Percentiles rank a stretch among this genome's conserved stretches.
Conservation (phyloP, 495 filamentous ascomycete species). For the Penicillium roqueforti region DNA sequence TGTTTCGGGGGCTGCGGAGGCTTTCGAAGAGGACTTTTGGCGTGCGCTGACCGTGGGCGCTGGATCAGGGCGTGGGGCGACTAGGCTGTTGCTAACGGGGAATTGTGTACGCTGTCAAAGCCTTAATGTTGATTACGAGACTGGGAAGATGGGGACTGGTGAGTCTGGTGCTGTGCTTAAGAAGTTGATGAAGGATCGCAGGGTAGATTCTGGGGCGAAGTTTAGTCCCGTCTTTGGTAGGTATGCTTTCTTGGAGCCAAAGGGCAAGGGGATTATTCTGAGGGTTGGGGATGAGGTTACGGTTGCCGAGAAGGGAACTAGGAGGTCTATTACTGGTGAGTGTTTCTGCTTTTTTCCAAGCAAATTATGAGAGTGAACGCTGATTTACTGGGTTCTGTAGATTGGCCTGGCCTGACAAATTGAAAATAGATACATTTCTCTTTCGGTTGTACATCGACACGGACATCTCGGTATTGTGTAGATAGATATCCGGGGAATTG, state of each 20-base stretch:
- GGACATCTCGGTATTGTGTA: neutral
- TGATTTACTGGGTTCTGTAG: conserved; percentile 14
- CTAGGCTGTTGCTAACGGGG: conserved; percentile 58
- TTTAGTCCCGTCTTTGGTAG: conserved; percentile 81
- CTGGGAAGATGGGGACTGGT: conserved; percentile 59
- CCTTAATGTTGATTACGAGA: conserved; percentile 79
- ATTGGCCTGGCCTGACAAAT: conserved; percentile 28
- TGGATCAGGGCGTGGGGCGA: conserved; percentile 1
- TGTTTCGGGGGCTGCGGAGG: conserved; percentile 51
- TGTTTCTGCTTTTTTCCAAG: conserved; percentile 11
- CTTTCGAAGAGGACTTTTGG: conserved; percentile 90
- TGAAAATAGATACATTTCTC: neutral
- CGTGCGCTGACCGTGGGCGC: conserved; percentile 50
- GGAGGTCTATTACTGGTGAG: conserved; percentile 62
- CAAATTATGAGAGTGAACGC: neutral
- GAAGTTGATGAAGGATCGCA: conserved; percentile 69
- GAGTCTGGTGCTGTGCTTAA: conserved; percentile 68
- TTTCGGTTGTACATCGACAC: neutral
- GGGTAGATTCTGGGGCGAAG: conserved; percentile 69
- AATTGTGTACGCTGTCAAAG: conserved; percentile 80
- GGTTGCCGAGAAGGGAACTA: conserved; percentile 53
- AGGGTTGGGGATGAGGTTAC: conserved; percentile 67
- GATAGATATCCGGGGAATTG: neutral
- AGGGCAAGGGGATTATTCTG: conserved; percentile 34
- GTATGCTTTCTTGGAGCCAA: conserved; percentile 61